These are phyloP conservation scores for Candida peoriensis DNA, from an alignment of 805 yeast genomes.

Conservation along the genomic window DNA sequence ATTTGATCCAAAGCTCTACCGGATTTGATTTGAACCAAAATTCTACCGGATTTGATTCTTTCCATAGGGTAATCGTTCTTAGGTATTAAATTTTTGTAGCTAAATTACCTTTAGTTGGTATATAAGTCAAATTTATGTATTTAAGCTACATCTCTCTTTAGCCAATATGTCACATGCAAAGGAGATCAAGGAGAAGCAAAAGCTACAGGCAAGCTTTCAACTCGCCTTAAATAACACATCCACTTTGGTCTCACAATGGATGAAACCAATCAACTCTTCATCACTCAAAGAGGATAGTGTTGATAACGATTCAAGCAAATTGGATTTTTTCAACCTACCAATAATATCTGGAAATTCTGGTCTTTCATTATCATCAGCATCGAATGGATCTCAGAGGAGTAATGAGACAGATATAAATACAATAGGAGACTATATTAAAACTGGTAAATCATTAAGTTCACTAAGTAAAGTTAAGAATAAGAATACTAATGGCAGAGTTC, in stretches of 20 bases:
- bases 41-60: too few species aligned
- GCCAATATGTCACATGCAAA: slow-evolving; percentile 20
- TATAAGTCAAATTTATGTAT: too few species aligned
- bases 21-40: too few species aligned
- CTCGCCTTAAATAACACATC: slow-evolving; percentile 15
- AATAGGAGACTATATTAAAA: slow-evolving; percentile 23
- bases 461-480: slow-evolving; percentile 12
- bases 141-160: background rate
- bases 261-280: slow-evolving; percentile 8
- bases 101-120: too few species aligned
- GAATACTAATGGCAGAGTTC: background rate
- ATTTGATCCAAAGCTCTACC: too few species aligned
- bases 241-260: slow-evolving; percentile 18
- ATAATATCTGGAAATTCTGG: slow-evolving; percentile 21
- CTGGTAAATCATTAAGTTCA: slow-evolving; percentile 18
- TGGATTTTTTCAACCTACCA: slow-evolving; percentile 20
- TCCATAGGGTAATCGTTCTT: too few species aligned
- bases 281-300: background rate
- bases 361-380: slow-evolving; percentile 8
- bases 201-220: slow-evolving; percentile 21
- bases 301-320: slow-evolving; percentile 13
- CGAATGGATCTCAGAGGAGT: background rate
- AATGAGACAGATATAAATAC: slow-evolving; percentile 13
- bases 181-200: slow-evolving; percentile 23
- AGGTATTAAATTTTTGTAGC: too few species aligned